Evolutionary conservation across 2,329 filamentous ascomycete genomes (phyloP), one percentile per base, ranked within the genome.

Genomic region (Cordyceps militaris): DNA sequence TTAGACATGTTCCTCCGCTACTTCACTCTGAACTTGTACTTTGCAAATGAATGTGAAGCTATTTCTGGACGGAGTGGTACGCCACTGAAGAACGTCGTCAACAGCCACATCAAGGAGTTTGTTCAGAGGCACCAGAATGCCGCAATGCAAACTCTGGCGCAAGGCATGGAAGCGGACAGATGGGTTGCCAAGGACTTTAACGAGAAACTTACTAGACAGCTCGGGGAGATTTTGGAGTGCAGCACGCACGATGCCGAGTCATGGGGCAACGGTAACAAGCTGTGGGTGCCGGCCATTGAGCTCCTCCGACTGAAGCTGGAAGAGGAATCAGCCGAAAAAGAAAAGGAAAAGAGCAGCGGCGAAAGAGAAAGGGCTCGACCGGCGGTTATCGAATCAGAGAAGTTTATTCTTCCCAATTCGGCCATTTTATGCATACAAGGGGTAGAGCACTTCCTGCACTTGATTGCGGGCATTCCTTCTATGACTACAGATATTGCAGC

Each of bases 41-140:
- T 95, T 70, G 87, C 88, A 48, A 91, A 91, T 61, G 90, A 95
- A 69, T 94, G 90, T 66, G 90, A 95, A 70, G 87, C 88, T 16
- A 85, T 94, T 21, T 93, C 88, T 23, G 89, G 90, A 0, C 82
- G 88, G 58, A 88, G 88, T 59, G 88, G 89, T 9, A 86, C 85
- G 3, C 78, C 85, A 1, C 74, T 95, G 6, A 93, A 93, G 72
- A 89, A 82, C 19, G 82, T 91, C 32, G 87, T 95, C 60, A 92
- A 93, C 63, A 80, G 79, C 30, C 90, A 95, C 62, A 93, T 95
- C 69, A 87, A 84, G 64, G 87, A 90, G 14, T 94, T 91, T 67
- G 85, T 93, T 24, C 80, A 87, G 58, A 79, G 79, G 34, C 83
- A 90, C 64, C 85, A 86, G 21, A 87, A 91, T 58, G 73, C 77